Evolutionary conservation across 2,329 filamentous ascomycete species (phyloP), one percentile per base, ranked within the genome.

Genomic region (Chaetomium sp.): DNA sequence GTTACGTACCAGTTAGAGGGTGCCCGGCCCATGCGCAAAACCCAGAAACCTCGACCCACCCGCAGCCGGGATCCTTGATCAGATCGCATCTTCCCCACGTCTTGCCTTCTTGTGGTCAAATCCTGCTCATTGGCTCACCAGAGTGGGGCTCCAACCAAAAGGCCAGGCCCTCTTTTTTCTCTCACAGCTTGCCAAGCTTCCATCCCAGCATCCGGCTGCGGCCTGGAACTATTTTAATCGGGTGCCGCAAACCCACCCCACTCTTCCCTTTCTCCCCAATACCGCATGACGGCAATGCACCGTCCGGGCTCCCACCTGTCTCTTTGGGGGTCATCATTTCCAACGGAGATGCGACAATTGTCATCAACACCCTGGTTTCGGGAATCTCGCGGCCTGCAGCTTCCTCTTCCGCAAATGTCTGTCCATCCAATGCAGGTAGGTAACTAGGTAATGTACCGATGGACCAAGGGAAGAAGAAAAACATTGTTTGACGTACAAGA

Each of bases 61-160:
- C 29, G 4, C 31, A 12, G 29, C 54, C 45, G 29, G 56, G 57
- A 64, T 64, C 57, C 57, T 29, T 56, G 47, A 59, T 64, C 62
- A 57, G 62, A 64, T 64, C 62, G 57, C 35, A 42, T 57, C 50
- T 60, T 64, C 62, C 62, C 62, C 62, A 64, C 56, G 62, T 19
- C 50, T 23, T 58, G 10, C 13, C 12, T 33, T 23, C 23, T n/a
- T 12, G 31, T 29, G 47, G n/a, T 21, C 12, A 16, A 55, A 45
- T n/a, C 2, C 27, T 19, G 4, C 19, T 42, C 9, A 63, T 63
- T 63, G 54, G 60, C 21, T 38, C 16, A 16, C 1, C n/a, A 25
- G 23, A 38, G 50, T 47, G 50, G 50, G 35, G 19, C 19, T 38
- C 12, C 19, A 49, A 33, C 35, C 16, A 7, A 27, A 21, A 19